phyloP scores from a whole-genome alignment of 345 rosid species.

The Rubroshorea leprosula region DNA sequence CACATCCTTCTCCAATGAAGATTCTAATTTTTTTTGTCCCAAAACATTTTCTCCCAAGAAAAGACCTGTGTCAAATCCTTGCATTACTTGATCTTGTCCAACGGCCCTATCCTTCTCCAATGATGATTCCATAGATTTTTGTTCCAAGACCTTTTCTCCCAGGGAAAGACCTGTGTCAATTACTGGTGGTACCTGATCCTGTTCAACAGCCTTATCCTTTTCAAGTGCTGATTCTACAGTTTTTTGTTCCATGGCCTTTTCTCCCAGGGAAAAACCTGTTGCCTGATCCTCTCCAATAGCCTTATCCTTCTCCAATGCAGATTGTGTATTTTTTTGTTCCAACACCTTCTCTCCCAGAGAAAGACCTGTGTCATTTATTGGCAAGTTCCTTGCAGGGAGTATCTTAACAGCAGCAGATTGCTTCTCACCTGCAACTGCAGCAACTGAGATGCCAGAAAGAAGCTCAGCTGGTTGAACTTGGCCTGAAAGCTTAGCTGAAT shows the following conservation, averaged over 20 bases:
- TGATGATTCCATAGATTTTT: neutral
- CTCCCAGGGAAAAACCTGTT: neutral
- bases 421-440: slow-evolving; percentile 21
- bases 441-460: slow-evolving; percentile 13
- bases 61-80: slow-evolving; percentile 2
- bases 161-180: slow-evolving; percentile 4
- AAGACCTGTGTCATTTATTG: slow-evolving; percentile 12
- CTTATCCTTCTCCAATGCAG: too few species aligned
- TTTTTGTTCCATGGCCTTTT: neutral
- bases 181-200: slow-evolving; percentile 13
- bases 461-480: slow-evolving; percentile 17
- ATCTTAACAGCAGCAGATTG: slow-evolving; percentile 24
- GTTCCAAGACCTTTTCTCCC: slow-evolving; percentile 1
- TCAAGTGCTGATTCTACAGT: neutral
- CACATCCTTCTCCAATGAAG: neutral
- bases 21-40: neutral
- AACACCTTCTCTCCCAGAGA: too few species aligned
- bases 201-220: neutral
- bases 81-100: slow-evolving; percentile 6
- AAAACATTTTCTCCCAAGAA: neutral
- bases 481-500: slow-evolving; percentile 20
- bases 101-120: neutral
- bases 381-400: slow-evolving; percentile 25
- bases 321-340: too few species aligned
- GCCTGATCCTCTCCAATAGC: too few species aligned